Conservation (phyloP, 2,329 filamentous ascomycete genomes). For the Fusarium sp. region DNA sequence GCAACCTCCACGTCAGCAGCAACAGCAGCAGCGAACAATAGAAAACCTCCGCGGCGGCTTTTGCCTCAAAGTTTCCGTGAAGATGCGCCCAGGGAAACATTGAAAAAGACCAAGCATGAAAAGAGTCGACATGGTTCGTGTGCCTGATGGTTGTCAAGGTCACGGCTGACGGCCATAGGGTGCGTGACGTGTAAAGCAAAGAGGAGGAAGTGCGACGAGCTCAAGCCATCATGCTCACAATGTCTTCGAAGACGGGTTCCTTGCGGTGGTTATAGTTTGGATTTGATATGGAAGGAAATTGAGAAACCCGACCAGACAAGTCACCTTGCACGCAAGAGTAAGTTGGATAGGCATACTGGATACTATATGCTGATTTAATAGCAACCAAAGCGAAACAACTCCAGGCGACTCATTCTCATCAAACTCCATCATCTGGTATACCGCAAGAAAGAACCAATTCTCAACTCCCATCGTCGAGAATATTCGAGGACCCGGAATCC, state of each 20-base stretch:
- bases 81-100: neutral
- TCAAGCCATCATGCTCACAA: slow-evolving; percentile 22
- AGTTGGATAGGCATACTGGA: neutral
- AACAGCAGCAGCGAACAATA: neutral
- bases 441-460: neutral
- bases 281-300: slow-evolving; percentile 18
- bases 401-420: neutral
- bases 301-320: neutral
- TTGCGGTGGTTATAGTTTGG: slow-evolving; percentile 22
- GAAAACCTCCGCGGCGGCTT: neutral
- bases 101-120: neutral
- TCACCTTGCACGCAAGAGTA: neutral
- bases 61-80: neutral
- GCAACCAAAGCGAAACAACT: neutral
- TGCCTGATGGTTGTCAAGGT: neutral
- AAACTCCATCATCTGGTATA: neutral
- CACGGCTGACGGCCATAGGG: neutral
- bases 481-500: neutral
- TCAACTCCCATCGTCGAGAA: neutral
- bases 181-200: slow-evolving; percentile 23
- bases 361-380: neutral
- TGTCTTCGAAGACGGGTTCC: slow-evolving; percentile 8
- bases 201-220: slow-evolving; percentile 26
- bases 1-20: neutral
- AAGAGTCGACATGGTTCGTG: slow-evolving; percentile 27